Conservation (phyloP, 1,284 basidiomycete species). For the Trichosporon asahii region DNA sequence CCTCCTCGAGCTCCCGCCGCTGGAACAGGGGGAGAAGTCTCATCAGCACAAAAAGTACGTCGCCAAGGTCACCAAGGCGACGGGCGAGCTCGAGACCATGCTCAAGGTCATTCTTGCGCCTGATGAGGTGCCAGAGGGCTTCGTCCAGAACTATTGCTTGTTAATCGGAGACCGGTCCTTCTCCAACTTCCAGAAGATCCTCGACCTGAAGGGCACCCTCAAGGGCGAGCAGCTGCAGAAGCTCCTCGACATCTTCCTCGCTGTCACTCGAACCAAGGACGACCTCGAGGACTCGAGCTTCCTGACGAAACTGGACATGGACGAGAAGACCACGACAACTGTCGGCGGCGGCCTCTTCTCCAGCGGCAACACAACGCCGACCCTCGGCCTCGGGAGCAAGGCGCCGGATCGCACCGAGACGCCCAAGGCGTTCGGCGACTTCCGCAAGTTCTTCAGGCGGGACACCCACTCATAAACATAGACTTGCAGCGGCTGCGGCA, state of each 20-base stretch:
- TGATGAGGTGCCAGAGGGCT: constrained; percentile 83
- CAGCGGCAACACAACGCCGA: constrained; percentile 16
- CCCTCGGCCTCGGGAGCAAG: constrained; percentile 28
- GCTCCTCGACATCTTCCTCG: constrained; percentile 84
- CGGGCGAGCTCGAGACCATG: constrained; percentile 77
- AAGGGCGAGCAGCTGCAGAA: constrained; percentile 74
- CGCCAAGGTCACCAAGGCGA: constrained; percentile 75
- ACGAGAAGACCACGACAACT: constrained; percentile 47
- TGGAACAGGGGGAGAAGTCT: constrained; percentile 40
- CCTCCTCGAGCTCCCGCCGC: constrained; percentile 69
- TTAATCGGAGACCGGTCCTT: constrained; percentile 88
- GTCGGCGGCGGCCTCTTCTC: constrained; percentile 14
- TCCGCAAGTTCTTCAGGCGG: constrained; percentile 52
- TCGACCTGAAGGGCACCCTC: constrained; percentile 91
- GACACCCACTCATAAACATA: constrained; percentile 22
- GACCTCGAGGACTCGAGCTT: constrained; percentile 85
- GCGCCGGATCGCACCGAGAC: constrained; percentile 55
- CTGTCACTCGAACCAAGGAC: constrained; percentile 79
- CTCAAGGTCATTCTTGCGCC: constrained; percentile 92
- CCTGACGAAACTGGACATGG: constrained; percentile 89
- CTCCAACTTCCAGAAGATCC: constrained; percentile 97
- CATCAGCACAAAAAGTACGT: constrained; percentile 68
- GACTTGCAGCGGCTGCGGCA: background rate
- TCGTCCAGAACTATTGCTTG: constrained; percentile 89
- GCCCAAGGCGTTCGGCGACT: constrained; percentile 77